These are phyloP conservation scores for Lactarius vividus DNA, from an alignment of 768 basidiomycete species.

Conservation along the genomic window DNA sequence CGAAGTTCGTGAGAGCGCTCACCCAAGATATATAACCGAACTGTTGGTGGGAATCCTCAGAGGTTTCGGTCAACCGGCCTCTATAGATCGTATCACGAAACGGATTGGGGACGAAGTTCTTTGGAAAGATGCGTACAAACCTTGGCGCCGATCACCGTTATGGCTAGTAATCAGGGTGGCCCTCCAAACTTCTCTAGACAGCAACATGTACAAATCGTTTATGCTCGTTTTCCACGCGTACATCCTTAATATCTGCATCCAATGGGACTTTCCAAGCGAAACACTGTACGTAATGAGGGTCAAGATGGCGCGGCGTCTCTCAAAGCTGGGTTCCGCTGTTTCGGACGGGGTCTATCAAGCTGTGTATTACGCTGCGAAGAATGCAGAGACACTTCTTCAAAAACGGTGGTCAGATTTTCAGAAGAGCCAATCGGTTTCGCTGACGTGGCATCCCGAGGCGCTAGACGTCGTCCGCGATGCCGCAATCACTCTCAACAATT, in stretches of 20 bases:
- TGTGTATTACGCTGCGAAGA: background rate
- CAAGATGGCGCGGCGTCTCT: background rate
- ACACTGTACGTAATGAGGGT: background rate
- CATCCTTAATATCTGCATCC: background rate
- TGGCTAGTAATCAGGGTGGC: conserved; percentile 35
- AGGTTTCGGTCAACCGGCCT: conserved; percentile 36
- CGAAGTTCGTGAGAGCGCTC: background rate
- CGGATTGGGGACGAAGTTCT: background rate
- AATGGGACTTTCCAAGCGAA: background rate
- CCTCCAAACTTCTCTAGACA: conserved; percentile 31
- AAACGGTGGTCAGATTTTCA: background rate
- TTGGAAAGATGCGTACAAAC: conserved; percentile 28
- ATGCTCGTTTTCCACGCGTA: background rate
- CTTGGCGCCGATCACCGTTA: conserved; percentile 7
- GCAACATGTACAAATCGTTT: background rate
- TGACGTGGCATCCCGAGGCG: background rate
- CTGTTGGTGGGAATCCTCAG: background rate
- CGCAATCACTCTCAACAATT: background rate
- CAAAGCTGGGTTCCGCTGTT: background rate
- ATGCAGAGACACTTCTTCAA: background rate
- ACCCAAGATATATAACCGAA: background rate
- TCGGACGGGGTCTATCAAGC: background rate
- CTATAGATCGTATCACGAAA: conserved; percentile 23
- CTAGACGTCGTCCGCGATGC: background rate
- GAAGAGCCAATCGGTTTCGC: background rate